A percentile compares a stretch with the other conserved stretches of the same genome.
Conservation (phyloP, 2,329 filamentous ascomycete genomes). For the Fusarium sacchari region DNA sequence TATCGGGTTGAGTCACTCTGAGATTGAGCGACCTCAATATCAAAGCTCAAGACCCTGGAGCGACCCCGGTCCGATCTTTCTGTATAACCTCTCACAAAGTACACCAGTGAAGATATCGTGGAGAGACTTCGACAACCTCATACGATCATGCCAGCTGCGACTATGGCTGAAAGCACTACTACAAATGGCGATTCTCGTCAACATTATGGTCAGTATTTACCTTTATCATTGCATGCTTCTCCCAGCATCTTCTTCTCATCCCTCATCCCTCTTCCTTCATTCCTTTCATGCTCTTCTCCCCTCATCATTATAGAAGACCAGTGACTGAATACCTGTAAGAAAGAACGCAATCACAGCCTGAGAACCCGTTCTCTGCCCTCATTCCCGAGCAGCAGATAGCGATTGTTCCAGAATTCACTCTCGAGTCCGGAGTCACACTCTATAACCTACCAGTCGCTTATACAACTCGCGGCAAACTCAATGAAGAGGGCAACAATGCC, state of each 20-base stretch:
- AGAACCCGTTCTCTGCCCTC: conserved; percentile 88
- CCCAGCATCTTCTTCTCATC: neutral
- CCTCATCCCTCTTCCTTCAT: neutral
- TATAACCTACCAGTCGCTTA: conserved; percentile 79
- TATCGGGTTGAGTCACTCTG: conserved; percentile 7
- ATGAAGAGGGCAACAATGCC: conserved; percentile 69
- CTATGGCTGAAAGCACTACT: conserved; percentile 40
- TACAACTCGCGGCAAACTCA: conserved; percentile 71
- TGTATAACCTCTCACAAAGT: conserved; percentile 15
- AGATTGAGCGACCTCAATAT: conserved; percentile 15
- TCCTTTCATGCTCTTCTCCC: neutral
- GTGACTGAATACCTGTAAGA: conserved; percentile 73
- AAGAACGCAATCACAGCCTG: conserved; percentile 76
- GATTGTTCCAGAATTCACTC: conserved; percentile 86
- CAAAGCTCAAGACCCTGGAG: conserved; percentile 3
- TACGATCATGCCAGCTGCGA: conserved; percentile 24
- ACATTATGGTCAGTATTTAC: conserved; percentile 47
- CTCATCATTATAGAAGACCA: conserved; percentile 47
- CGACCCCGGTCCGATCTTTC: conserved; percentile 25
- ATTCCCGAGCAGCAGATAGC: conserved; percentile 91
- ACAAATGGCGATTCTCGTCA: conserved; percentile 30
- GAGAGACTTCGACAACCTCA: neutral
- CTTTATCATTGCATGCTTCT: neutral
- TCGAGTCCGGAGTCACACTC: conserved; percentile 90
- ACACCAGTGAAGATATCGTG: neutral